phyloP scores from a whole-genome alignment of 2,329 filamentous ascomycete species.

The Aureobasidium leucospermi region DNA sequence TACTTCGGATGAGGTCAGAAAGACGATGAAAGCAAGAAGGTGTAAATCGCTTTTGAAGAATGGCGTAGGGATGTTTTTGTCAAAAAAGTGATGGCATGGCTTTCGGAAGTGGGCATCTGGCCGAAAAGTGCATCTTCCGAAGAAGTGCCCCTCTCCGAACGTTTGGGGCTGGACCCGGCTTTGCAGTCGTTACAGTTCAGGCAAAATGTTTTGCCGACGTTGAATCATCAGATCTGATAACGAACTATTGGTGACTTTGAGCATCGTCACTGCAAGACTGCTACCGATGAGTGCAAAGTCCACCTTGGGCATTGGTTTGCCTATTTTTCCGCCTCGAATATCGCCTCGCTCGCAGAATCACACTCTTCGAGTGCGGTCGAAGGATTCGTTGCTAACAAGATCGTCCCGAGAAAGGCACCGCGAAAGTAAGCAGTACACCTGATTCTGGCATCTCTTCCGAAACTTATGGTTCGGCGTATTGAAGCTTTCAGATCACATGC shows the following conservation, averaged over 20 bases:
- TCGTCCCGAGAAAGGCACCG: too few species aligned
- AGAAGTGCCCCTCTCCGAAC: background rate
- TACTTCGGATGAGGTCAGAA: too few species aligned
- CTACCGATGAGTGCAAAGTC: too few species aligned
- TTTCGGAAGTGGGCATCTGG: background rate
- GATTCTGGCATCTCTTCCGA: background rate
- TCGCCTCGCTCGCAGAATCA: background rate
- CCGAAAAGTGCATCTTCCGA: background rate
- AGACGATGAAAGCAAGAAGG: background rate
- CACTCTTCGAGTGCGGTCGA: background rate
- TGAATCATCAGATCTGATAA: background rate
- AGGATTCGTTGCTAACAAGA: too few species aligned
- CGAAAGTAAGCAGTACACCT: too few species aligned
- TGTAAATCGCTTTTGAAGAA: background rate
- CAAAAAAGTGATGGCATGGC: background rate
- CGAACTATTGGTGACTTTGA: background rate
- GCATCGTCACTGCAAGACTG: background rate
- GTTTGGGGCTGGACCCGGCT: background rate
- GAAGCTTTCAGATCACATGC: background rate
- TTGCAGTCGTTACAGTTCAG: background rate
- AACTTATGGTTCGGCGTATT: background rate
- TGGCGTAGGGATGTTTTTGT: background rate
- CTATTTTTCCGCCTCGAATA: too few species aligned
- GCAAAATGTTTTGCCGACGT: background rate
- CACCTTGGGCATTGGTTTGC: too few species aligned